These are phyloP conservation scores for Schrenkiella parvula DNA, from an alignment of 345 rosid genomes.

Conservation along the genomic window DNA sequence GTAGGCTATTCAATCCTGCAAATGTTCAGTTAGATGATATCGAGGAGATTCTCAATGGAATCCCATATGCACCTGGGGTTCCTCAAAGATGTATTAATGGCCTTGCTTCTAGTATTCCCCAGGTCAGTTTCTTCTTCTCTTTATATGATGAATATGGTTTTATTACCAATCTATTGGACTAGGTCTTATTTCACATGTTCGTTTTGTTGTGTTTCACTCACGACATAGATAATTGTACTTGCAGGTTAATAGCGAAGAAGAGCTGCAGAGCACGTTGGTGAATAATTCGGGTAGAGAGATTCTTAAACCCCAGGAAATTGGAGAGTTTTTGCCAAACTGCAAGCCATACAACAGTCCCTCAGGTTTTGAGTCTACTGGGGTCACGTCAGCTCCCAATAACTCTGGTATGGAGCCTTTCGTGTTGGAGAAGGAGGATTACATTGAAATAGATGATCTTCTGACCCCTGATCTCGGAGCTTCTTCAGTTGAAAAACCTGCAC, in stretches of 20 bases:
- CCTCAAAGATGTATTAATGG: not conserved
- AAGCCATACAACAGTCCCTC: not conserved
- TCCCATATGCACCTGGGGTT: slow-evolving; percentile 10
- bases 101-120: not conserved
- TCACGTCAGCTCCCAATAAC: slow-evolving; percentile 15
- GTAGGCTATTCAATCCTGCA: not conserved
- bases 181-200: not conserved
- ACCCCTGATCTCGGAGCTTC: slow-evolving; percentile 34
- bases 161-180: not conserved
- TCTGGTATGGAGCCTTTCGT: slow-evolving; percentile 16
- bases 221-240: not conserved
- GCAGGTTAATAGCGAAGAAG: slow-evolving; percentile 10
- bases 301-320: not conserved
- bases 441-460: slow-evolving; percentile 85
- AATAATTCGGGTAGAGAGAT: not conserved
- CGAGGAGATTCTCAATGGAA: not conserved
- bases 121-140: slow-evolving; percentile 8
- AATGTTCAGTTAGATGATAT: slow-evolving; percentile 21
- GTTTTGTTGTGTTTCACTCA: not conserved
- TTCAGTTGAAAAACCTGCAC: not conserved
- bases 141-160: not conserved
- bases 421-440: slow-evolving; percentile 50
- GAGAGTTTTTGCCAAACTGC: not conserved
- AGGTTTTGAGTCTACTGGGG: slow-evolving; percentile 20
- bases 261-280: slow-evolving; percentile 6